Evolutionary conservation across 352 stramenopile genomes (phyloP), one percentile per base, ranked within the genome.

Genomic region (Phytophthora colocasiae): DNA sequence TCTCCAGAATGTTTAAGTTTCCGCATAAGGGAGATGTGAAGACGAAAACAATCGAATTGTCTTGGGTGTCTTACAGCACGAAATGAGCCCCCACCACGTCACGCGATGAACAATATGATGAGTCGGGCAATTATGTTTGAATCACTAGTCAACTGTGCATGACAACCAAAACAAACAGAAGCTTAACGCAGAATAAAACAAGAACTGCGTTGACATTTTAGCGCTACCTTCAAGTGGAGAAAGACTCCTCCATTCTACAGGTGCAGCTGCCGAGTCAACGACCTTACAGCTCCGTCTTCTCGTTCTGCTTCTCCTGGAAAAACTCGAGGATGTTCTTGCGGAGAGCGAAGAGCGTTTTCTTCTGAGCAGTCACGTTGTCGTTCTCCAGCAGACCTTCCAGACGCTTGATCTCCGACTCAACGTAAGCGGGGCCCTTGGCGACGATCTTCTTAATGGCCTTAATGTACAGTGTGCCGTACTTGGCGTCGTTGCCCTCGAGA

Each of bases 371-470:
- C 40, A 97, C 87, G 66, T 93, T 93, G 44, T 91, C 78, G 69
- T 95, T 93, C 31, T 75, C 70, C 32, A 96, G 73, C 72, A 98
- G 59, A 27, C 77, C 77, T 6, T 90, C 74, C 11, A 98, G 78
- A 60, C 92, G 86, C 67, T 81, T 83, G 58, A 96, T 90, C 79
- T 98, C 92, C 27, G 69, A 71, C 11, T 87, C 73, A 24, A 97
- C 78, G 80, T 97, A 98, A 47, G 75, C 78, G 10, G 81, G 69
- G 52, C 92, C 92, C 80, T 97, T 96, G 31, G 81, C 79, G 14
- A 96, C 63, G 47, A 98, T 82, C 84, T 98, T 97, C 81, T 96
- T 95, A 48, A 96, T 94, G 36, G 85, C 84, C 81, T 96, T 96
- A 41, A 97, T 45, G 69, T 97, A 97, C 36, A 96, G 63, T 63